A percentile compares a stretch with the other conserved stretches of the same genome.
phyloP scores from a whole-genome alignment of 345 rosid genomes.

The Hibiscus syriacus region DNA sequence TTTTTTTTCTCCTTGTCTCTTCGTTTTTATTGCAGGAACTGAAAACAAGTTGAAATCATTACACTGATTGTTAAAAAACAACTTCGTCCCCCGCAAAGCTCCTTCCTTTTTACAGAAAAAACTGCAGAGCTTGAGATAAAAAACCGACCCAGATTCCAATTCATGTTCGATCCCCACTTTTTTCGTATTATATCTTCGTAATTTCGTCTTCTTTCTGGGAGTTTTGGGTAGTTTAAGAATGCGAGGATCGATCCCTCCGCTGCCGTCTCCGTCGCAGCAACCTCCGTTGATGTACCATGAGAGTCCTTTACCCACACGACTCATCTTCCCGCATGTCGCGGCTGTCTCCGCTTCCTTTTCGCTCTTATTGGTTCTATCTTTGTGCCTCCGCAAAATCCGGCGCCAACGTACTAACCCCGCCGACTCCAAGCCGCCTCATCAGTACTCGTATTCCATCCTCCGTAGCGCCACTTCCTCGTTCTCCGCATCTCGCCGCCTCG shows the following conservation, averaged over 20 bases:
- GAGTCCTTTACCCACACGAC: conserved; percentile 11
- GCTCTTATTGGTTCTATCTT: conserved; percentile 30
- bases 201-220: background rate
- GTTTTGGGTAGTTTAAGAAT: conserved; percentile 8
- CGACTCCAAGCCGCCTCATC: conserved; percentile 37
- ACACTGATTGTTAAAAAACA: too few relatives aligned
- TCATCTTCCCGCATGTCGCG: conserved; percentile 24
- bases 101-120: background rate
- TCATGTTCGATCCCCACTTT: background rate
- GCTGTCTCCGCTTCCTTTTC: conserved; percentile 40
- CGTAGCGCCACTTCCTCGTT: conserved; percentile 54
- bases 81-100: background rate
- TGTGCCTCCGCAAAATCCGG: conserved; percentile 51
- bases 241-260: conserved; percentile 32
- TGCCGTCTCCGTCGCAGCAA: conserved; percentile 19
- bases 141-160: too few relatives aligned
- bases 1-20: background rate
- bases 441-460: conserved; percentile 48
- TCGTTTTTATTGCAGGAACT: background rate
- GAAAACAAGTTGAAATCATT: background rate
- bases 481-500: conserved; percentile 45
- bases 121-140: too few relatives aligned
- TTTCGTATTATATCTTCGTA: background rate
- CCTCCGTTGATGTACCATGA: conserved; percentile 17
- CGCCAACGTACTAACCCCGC: conserved; percentile 43